These are phyloP conservation scores for Teratosphaeria viscida DNA, from an alignment of 2,329 filamentous ascomycete species.

Conservation along the genomic window DNA sequence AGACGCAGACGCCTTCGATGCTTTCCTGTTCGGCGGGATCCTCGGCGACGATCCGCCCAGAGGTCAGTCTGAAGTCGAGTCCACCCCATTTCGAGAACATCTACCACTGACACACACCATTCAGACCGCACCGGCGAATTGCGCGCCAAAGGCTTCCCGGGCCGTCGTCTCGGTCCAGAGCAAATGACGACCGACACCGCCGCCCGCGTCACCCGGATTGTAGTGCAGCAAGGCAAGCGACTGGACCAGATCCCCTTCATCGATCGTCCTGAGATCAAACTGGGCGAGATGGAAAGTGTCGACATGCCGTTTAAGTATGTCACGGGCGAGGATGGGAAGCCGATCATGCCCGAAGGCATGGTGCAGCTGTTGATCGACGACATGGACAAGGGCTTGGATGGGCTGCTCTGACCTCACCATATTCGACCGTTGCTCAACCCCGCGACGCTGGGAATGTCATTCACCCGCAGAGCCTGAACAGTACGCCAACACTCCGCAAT, in stretches of 20 bases:
- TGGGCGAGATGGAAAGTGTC: slow-evolving; percentile 69
- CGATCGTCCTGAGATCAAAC: slow-evolving; percentile 79
- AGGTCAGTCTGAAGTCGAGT: slow-evolving; percentile 44
- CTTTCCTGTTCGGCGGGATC: slow-evolving; percentile 93
- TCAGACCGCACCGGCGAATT: slow-evolving; percentile 90
- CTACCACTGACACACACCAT: slow-evolving; percentile 3
- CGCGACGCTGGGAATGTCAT: not conserved
- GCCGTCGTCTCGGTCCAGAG: slow-evolving; percentile 75
- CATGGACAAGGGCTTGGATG: slow-evolving; percentile 81
- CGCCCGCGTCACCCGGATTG: slow-evolving; percentile 81
- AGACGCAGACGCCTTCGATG: slow-evolving; percentile 74
- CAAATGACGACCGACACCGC: slow-evolving; percentile 99
- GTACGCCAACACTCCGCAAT: not conserved
- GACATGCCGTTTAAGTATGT: slow-evolving; percentile 99
- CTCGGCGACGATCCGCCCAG: slow-evolving; percentile 88
- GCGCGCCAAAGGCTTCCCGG: slow-evolving; percentile 82
- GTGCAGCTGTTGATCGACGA: slow-evolving; percentile 85
- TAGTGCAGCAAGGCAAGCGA: slow-evolving; percentile 69
- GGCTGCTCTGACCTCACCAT: slow-evolving; percentile 48
- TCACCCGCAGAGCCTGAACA: not conserved
- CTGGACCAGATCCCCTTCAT: slow-evolving; percentile 71
- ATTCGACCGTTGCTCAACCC: not conserved
- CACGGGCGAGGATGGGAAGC: slow-evolving; percentile 55
- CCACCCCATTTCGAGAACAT: not conserved
- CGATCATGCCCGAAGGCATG: slow-evolving; percentile 97